Evolutionary conservation across 148 eudicot species (phyloP).

Genomic region (Spergularia marina): DNA sequence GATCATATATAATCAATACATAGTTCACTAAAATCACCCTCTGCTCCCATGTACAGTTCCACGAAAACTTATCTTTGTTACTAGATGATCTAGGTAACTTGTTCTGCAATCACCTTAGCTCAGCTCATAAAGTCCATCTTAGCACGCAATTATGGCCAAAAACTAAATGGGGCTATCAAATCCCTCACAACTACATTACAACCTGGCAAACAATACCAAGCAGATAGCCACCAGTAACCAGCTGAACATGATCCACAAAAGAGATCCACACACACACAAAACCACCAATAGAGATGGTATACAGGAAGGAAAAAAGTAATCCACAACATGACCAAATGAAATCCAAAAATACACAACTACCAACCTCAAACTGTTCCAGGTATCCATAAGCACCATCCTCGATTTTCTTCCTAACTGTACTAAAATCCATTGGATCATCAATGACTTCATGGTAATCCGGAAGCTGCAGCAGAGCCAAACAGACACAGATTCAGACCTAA

Average conservation of each 20-base stretch:
- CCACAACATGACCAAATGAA: no score
- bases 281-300: no score
- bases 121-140: neutral
- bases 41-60: neutral
- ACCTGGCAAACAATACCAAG: no score
- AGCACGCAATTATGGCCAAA: no score
- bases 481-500: slow-evolving; percentile 17
- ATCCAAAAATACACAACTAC: neutral
- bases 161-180: neutral
- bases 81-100: neutral
- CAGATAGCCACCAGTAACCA: no score
- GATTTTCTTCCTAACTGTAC: slow-evolving; percentile 43
- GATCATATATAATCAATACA: neutral
- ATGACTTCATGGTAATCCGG: slow-evolving; percentile 52
- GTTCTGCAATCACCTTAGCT: neutral
- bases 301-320: no score
- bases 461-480: slow-evolving; percentile 47
- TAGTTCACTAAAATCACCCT: neutral
- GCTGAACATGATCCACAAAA: no score
- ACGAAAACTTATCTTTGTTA: neutral
- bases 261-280: no score
- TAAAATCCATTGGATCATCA: slow-evolving; percentile 42
- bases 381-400: slow-evolving; percentile 21
- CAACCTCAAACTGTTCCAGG: slow-evolving; percentile 37
- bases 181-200: no score